Percentiles rank a stretch among this genome's conserved stretches.
These are phyloP conservation scores for Wickerhamiella nectarea DNA, from an alignment of 805 yeast genomes.

Conservation along the genomic window DNA sequence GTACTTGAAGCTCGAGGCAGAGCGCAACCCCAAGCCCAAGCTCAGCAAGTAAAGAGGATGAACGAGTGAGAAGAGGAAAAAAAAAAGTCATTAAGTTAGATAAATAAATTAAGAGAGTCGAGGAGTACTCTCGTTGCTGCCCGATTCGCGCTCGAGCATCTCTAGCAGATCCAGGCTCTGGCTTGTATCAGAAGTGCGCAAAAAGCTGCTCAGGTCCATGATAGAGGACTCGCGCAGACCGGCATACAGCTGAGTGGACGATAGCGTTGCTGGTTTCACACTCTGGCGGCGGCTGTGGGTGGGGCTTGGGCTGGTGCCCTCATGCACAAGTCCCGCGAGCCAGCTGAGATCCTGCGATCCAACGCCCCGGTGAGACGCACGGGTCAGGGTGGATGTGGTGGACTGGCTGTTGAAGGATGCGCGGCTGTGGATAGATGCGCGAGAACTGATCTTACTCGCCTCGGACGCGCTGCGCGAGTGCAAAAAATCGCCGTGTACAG, in stretches of 20 bases:
- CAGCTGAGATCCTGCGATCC: conserved; percentile 23
- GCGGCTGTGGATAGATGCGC: not conserved
- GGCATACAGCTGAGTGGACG: conserved; percentile 20
- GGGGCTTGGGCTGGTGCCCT: conserved; percentile 10
- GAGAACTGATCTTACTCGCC: not conserved
- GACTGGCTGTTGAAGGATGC: not conserved
- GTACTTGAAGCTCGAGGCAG: conserved; percentile 15
- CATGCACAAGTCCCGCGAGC: conserved; percentile 24
- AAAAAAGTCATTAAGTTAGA: not conserved
- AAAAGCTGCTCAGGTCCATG: conserved; percentile 23
- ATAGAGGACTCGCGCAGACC: conserved; percentile 26
- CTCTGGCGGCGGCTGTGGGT: not conserved
- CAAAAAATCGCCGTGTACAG: not conserved
- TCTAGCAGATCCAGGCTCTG: conserved; percentile 3
- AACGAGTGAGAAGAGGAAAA: not conserved
- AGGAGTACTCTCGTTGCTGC: not conserved
- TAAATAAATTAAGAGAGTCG: not conserved
- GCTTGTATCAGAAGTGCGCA: conserved; percentile 8
- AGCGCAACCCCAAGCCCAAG: conserved; percentile 6
- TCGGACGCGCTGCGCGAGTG: conserved; percentile 2
- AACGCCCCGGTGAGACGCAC: not conserved
- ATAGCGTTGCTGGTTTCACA: not conserved
- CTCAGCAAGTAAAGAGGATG: not conserved
- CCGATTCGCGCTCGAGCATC: not conserved
- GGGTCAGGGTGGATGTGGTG: not conserved